A percentile compares a stretch with the other conserved stretches of the same genome.
phyloP scores from a whole-genome alignment of 2,329 filamentous ascomycete species.

The Aspergillus fumigatiaffinis region DNA sequence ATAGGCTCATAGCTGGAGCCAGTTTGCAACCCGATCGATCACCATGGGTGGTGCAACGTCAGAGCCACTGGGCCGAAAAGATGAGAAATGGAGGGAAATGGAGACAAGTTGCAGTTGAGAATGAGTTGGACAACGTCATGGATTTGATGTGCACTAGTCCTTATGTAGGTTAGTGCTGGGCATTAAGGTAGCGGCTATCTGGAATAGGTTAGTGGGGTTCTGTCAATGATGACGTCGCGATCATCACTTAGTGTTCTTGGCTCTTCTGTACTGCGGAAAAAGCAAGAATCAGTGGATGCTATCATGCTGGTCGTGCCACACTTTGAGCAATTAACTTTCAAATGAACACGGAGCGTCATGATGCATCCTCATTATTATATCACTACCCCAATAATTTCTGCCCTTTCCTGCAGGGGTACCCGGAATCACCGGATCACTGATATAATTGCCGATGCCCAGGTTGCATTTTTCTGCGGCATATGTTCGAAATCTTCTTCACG shows the following conservation, averaged over 20 bases:
- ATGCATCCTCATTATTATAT: slow-evolving; percentile 26
- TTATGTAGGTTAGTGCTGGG: slow-evolving; percentile 11
- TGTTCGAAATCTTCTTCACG: neutral
- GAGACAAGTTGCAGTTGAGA: slow-evolving; percentile 4
- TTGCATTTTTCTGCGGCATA: slow-evolving; percentile 4
- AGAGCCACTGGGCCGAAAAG: neutral
- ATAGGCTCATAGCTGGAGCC: neutral
- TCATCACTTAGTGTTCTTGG: slow-evolving; percentile 4
- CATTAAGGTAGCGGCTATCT: slow-evolving; percentile 19
- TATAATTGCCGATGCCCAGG: slow-evolving; percentile 15
- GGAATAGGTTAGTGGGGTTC: slow-evolving; percentile 17
- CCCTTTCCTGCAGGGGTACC: slow-evolving; percentile 8
- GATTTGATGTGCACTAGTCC: slow-evolving; percentile 15
- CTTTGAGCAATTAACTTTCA: neutral
- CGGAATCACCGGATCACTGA: slow-evolving; percentile 18
- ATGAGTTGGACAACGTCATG: slow-evolving; percentile 29
- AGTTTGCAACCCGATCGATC: slow-evolving; percentile 7
- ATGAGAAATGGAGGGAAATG: neutral
- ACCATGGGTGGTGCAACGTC: slow-evolving; percentile 27
- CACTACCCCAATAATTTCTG: slow-evolving; percentile 11
- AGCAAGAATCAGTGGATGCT: neutral
- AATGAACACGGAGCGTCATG: slow-evolving; percentile 5
- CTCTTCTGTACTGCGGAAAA: neutral
- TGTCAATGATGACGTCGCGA: slow-evolving; percentile 35
- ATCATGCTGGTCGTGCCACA: neutral